phyloP scores from a whole-genome alignment of 306 rosid species.

The Ormosia semicastrata region DNA sequence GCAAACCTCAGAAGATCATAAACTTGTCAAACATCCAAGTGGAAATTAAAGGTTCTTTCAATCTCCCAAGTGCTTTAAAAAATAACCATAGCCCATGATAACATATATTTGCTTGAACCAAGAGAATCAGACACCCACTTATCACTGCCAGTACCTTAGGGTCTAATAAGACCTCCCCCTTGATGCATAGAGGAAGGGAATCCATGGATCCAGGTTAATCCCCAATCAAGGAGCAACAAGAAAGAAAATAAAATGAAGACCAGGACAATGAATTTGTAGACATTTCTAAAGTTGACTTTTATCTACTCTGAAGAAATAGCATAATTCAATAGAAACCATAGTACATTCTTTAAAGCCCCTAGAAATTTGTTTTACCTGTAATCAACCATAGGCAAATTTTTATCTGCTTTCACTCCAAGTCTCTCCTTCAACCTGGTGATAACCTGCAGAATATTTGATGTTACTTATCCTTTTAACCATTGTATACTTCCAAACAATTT shows the following conservation, averaged over 20 bases:
- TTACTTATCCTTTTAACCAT: constrained; percentile 18
- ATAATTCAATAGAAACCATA: not conserved
- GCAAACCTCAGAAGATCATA: not conserved
- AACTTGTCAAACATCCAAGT: not conserved
- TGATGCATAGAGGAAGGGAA: not conserved
- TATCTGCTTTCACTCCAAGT: constrained; percentile 58
- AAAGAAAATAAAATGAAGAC: not conserved
- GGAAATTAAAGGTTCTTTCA: not conserved
- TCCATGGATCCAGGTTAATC: not conserved
- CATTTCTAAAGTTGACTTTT: constrained; percentile 14
- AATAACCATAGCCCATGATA: not conserved
- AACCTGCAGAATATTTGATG: constrained; percentile 54
- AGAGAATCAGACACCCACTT: not conserved
- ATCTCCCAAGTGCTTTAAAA: not conserved
- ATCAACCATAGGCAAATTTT: constrained; percentile 65
- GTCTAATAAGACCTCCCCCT: not conserved
- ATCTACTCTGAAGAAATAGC: constrained; percentile 7
- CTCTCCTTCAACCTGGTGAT: constrained; percentile 69
- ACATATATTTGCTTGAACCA: not conserved
- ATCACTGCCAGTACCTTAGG: not conserved
- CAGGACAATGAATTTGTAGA: not conserved
- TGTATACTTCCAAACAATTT: constrained; percentile 10
- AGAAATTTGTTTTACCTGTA: constrained; percentile 55
- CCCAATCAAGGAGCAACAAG: not conserved
- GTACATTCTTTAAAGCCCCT: not conserved